Evolutionary conservation across 163 green algal genomes (phyloP).

Genomic region (Coccomyxa subellipsoidea): DNA sequence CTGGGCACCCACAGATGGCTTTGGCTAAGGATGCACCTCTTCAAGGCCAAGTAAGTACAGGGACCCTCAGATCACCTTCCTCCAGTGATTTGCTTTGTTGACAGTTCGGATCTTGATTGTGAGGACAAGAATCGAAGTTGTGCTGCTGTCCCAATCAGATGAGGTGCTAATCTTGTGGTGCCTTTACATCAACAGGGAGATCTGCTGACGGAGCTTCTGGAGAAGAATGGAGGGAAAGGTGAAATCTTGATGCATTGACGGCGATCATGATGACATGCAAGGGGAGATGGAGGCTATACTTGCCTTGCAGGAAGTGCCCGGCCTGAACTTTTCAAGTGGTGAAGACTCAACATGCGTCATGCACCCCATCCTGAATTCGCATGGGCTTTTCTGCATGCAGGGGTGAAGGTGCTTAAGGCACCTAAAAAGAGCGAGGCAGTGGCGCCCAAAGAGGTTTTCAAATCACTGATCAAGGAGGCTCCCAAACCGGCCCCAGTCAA

Average conservation of each 20-base stretch:
- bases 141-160: too few species aligned
- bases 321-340: too few species aligned
- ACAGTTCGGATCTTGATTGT: too few species aligned
- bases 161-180: too few species aligned
- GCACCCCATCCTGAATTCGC: too few species aligned
- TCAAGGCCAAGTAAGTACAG: background rate
- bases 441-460: background rate
- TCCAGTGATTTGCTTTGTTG: too few species aligned
- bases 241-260: background rate
- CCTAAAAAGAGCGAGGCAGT: background rate
- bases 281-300: too few species aligned
- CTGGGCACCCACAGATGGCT: background rate
- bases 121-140: too few species aligned
- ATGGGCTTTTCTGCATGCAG: background rate
- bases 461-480: background rate
- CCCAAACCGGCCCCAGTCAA: background rate
- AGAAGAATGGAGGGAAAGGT: constrained; percentile 8
- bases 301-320: too few species aligned
- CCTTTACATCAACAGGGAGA: background rate
- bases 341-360: too few species aligned
- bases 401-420: constrained; percentile 1
- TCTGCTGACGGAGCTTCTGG: background rate
- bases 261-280: too few species aligned
- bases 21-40: background rate
- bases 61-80: too few species aligned